Base-by-base conservation (phyloP, 2,329 filamentous ascomycete genomes). In the Helotiales sp. region DNA sequence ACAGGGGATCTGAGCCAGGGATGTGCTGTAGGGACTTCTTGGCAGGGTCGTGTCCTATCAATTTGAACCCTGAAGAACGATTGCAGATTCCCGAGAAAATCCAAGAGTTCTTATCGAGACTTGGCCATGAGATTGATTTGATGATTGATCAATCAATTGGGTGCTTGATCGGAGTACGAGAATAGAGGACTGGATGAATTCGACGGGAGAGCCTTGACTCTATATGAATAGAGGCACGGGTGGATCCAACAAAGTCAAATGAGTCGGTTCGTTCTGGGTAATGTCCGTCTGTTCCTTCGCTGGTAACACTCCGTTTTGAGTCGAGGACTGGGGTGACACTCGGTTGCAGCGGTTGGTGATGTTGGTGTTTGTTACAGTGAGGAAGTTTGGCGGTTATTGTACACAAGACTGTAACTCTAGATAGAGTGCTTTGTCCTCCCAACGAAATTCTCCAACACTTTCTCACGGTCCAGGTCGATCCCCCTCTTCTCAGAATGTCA, bases 31-130 rank as follows among this genome's bases (percentile, higher is more conserved):
- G 49, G 10, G 24, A 2, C 17, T 20, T 57, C 52, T 57, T 57
- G 52, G 52, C 52, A 57, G 52, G 52, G 52, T 57, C 52, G 8
- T n/a, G 24, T 28, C 49, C 52, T 57, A 37, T 37, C 52, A 57
- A 11, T 7, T n/a, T 37, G 30, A 30, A 11, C 32, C n/a, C 30
- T 24, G 30, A 13, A 28, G n/a, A 22, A 34, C 5, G 26, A 20
- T 32, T 22, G 17, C 3, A 34, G 17, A n/a, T 37, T 10, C 10
- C n/a, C 40, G 20, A 55, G 22, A 55, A 55, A 15, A 43, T 20
- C 50, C 50, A 55, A 55, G 50, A 20, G 6, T 5, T 37, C n/a
- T 24, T 57, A 37, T 34, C 28, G 52, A 15, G 52, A 24, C 30
- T 57, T 57, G 52, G 52, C 52, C 30, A 37, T 34, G 52, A 57